A percentile compares a stretch with the other conserved stretches of the same genome.
These are phyloP conservation scores for Helminthosporium solani DNA, from an alignment of 2,329 filamentous ascomycete species.

Conservation along the genomic window DNA sequence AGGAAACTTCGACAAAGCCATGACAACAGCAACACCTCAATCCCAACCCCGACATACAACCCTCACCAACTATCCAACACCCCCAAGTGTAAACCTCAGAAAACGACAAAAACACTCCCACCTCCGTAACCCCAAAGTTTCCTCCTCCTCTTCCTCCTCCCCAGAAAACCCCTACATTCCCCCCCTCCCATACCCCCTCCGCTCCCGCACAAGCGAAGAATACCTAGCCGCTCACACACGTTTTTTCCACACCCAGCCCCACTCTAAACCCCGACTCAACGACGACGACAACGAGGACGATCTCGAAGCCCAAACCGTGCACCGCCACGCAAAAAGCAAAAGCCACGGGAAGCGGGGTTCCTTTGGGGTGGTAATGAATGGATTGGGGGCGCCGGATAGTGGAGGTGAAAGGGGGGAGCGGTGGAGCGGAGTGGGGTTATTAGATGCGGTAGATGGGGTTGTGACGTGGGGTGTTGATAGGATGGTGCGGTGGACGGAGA, in stretches of 20 bases:
- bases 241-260: background rate
- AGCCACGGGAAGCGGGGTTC: too few species aligned
- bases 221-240: background rate
- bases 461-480: constrained; percentile 19
- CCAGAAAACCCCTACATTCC: constrained; percentile 1
- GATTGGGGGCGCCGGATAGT: background rate
- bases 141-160: background rate
- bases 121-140: background rate
- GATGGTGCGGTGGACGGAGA: constrained; percentile 27
- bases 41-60: too few species aligned
- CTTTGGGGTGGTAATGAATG: background rate
- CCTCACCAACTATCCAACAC: too few species aligned
- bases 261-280: background rate
- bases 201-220: background rate
- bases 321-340: background rate
- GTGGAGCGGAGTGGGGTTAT: constrained; percentile 13
- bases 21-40: too few species aligned
- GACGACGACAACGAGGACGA: background rate
- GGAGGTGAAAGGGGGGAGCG: background rate
- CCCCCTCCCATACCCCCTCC: background rate
- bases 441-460: constrained; percentile 23
- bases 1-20: too few species aligned
- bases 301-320: background rate
- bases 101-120: background rate
- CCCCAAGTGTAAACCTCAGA: background rate